phyloP scores from a whole-genome alignment of 1,139 yeast species.

The Saccharomyces hybrid region DNA sequence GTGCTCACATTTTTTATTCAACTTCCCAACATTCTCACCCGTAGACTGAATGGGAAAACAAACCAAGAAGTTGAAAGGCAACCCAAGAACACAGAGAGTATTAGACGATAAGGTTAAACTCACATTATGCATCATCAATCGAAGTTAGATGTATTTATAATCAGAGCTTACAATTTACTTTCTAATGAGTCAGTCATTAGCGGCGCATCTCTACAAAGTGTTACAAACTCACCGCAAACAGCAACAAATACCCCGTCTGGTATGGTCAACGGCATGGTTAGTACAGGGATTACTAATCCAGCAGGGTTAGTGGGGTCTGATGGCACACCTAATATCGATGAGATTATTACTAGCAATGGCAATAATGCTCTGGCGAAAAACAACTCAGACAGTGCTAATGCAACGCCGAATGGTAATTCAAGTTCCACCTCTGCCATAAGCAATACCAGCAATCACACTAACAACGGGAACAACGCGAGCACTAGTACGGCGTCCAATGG shows the following conservation, averaged over 20 bases:
- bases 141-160: constrained; percentile 29
- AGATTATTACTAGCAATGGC: background rate
- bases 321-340: constrained; percentile 5
- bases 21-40: background rate
- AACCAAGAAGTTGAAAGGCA: background rate
- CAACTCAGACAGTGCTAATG: constrained; percentile 7
- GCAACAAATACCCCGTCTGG: constrained; percentile 18
- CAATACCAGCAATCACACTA: constrained; percentile 8
- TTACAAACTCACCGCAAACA: constrained; percentile 22
- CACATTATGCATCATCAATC: constrained; percentile 27
- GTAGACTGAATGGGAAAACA: background rate
- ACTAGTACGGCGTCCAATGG: constrained; percentile 3
- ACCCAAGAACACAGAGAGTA: background rate
- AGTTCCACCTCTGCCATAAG: background rate
- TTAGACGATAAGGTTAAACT: background rate
- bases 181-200: constrained; percentile 24
- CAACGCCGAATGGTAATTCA: constrained; percentile 9
- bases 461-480: constrained; percentile 4
- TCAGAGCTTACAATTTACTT: constrained; percentile 25
- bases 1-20: background rate
- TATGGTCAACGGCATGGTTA: constrained; percentile 5
- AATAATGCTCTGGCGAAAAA: constrained; percentile 1
- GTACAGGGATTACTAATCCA: background rate
- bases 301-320: constrained; percentile 2
- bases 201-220: constrained; percentile 17